A percentile compares a stretch with the other conserved stretches of the same genome.
Evolutionary conservation across 495 filamentous ascomycete genomes (phyloP).

Genomic region (Neurospora sp.): DNA sequence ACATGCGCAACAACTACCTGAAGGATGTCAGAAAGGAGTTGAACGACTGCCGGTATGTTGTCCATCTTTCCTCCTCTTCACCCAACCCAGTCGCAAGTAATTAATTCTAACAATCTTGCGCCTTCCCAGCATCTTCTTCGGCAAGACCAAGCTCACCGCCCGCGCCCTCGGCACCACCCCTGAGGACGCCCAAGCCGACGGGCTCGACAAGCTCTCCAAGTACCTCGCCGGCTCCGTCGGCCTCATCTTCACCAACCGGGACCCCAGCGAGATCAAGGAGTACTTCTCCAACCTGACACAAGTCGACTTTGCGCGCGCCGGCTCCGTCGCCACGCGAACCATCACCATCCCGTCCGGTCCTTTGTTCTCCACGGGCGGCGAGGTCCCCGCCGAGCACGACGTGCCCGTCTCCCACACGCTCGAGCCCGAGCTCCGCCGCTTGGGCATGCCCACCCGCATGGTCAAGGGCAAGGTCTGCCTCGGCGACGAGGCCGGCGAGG

Average conservation of each 20-base stretch:
- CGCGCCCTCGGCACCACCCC: conserved; percentile 70
- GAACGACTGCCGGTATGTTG: conserved; percentile 64
- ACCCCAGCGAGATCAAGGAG: conserved; percentile 47
- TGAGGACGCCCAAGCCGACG: conserved; percentile 66
- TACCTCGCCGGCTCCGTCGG: conserved; percentile 76
- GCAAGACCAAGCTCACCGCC: conserved; percentile 97
- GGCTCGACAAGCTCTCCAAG: conserved; percentile 56
- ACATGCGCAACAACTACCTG: conserved; percentile 97
- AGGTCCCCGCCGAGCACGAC: conserved; percentile 70
- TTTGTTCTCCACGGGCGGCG: conserved; percentile 65
- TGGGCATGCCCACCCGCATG: conserved; percentile 81
- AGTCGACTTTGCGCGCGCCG: conserved; percentile 83
- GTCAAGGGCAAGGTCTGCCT: conserved; percentile 80
- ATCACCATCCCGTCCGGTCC: conserved; percentile 72
- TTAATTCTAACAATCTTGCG: background rate
- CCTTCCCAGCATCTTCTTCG: conserved; percentile 72
- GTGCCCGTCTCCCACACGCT: conserved; percentile 76
- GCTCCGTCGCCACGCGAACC: conserved; percentile 57
- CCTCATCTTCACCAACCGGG: conserved; percentile 77
- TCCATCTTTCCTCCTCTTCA: background rate
- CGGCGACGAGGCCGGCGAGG: conserved; percentile 48
- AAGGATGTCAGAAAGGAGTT: conserved; percentile 84
- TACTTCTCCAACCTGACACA: conserved; percentile 61
- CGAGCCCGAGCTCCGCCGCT: conserved; percentile 75
- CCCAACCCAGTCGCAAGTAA: background rate